A percentile compares a stretch with the other conserved stretches of the same genome.
phyloP scores from a whole-genome alignment of 225 moss, liverwort and hornwort species.

The Sphagnum contortum region DNA sequence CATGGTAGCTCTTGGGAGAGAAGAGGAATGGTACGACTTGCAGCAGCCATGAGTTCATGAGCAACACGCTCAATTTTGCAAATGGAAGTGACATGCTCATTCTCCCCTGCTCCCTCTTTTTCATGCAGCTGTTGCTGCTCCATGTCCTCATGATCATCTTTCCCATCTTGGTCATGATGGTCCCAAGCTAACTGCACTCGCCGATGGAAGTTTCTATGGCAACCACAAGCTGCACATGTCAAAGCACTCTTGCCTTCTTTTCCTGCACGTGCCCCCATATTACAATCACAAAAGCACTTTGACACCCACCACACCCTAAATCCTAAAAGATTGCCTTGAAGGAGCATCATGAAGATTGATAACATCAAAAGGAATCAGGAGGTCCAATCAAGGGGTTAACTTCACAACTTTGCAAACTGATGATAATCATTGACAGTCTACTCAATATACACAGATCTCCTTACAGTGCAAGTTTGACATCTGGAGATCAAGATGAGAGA shows the following conservation, averaged over 20 bases:
- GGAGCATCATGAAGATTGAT: too few species aligned
- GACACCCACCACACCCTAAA: background rate
- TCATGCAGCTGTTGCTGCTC: background rate
- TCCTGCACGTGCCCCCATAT: background rate
- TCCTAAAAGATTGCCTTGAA: too few species aligned
- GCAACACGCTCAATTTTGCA: background rate
- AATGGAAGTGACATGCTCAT: background rate
- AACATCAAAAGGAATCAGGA: too few species aligned
- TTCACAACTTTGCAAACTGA: too few species aligned
- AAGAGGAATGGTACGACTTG: background rate
- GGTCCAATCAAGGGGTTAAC: too few species aligned
- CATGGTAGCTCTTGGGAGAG: background rate
- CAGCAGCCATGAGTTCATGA: background rate
- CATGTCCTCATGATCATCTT: background rate
- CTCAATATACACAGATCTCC: too few species aligned
- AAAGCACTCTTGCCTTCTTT: background rate
- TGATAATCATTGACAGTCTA: too few species aligned
- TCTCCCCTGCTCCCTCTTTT: background rate
- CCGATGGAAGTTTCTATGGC: slow-evolving; percentile 1
- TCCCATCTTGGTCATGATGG: background rate
- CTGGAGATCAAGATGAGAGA: too few species aligned
- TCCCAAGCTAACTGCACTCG: background rate
- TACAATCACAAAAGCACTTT: too few species aligned
- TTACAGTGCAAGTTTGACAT: too few species aligned
- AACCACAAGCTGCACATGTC: slow-evolving; percentile 1